A percentile compares a stretch with the other conserved stretches of the same genome.
phyloP scores from a whole-genome alignment of 768 basidiomycete genomes.

The Boletus rubescentipes region DNA sequence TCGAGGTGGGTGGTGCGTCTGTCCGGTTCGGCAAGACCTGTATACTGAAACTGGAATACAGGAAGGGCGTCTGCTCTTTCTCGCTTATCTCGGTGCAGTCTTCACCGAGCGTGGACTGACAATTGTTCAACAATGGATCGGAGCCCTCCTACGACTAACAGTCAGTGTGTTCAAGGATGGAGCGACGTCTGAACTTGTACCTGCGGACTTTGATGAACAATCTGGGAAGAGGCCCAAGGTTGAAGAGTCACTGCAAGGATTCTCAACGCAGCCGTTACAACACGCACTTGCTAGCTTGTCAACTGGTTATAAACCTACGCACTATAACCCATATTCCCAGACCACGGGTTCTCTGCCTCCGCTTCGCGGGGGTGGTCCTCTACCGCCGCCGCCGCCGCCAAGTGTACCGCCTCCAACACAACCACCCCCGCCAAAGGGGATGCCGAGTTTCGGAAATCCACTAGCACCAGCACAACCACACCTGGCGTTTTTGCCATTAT shows the following conservation, averaged over 20 bases:
- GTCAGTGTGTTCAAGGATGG: conserved; percentile 17
- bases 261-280: conserved; percentile 26
- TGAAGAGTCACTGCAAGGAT: conserved; percentile 33
- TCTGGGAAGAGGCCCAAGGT: conserved; percentile 31
- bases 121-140: conserved; percentile 58
- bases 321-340: conserved; percentile 32
- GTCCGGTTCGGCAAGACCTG: conserved; percentile 10
- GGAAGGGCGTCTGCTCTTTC: conserved; percentile 59
- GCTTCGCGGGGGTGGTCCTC: no score
- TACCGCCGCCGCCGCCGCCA: conserved; percentile 24
- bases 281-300: conserved; percentile 15
- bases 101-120: conserved; percentile 53
- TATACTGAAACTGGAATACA: conserved; percentile 28
- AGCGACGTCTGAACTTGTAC: conserved; percentile 16
- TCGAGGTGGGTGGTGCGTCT: conserved; percentile 38
- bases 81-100: conserved; percentile 67
- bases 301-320: conserved; percentile 21
- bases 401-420: conserved; percentile 34
- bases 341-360: conserved; percentile 9
- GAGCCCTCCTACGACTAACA: conserved; percentile 35
- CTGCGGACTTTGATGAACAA: conserved; percentile 29
- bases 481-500: conserved; percentile 65
- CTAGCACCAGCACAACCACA: conserved; percentile 62
- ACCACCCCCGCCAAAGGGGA: conserved; percentile 36
- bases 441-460: conserved; percentile 47